Conservation (phyloP, 306 rosid genomes). For the Trifolium pratense region DNA sequence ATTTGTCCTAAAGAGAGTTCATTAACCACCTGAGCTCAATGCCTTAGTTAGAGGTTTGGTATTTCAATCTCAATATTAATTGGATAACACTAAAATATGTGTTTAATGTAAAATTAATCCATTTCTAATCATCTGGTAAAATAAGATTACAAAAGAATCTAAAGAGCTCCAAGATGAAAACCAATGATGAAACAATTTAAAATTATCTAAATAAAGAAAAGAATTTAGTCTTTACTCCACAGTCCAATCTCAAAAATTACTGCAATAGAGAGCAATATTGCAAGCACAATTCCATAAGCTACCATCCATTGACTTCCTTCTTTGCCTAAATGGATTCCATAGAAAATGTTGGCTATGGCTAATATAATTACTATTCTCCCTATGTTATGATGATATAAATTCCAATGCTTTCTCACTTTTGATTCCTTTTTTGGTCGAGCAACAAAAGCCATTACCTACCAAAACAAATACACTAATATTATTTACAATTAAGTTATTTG, state of each 20-base stretch:
- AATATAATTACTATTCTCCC: slow-evolving; percentile 67
- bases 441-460: slow-evolving; percentile 67
- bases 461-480: background rate
- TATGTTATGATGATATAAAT: slow-evolving; percentile 62
- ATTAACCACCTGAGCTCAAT: too few species aligned
- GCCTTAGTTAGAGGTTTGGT: too few species aligned
- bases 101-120: slow-evolving; percentile 1
- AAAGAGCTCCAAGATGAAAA: slow-evolving; percentile 28
- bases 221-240: slow-evolving; percentile 43
- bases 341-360: slow-evolving; percentile 73
- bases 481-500: background rate
- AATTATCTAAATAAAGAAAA: background rate
- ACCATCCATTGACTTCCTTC: slow-evolving; percentile 61
- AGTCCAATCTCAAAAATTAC: slow-evolving; percentile 55
- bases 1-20: too few species aligned
- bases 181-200: slow-evolving; percentile 21
- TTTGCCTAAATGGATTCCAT: slow-evolving; percentile 66
- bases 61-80: too few species aligned
- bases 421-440: slow-evolving; percentile 63
- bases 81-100: background rate
- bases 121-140: slow-evolving; percentile 15
- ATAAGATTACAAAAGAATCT: slow-evolving; percentile 28
- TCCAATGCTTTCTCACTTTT: slow-evolving; percentile 74
- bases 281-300: slow-evolving; percentile 65
- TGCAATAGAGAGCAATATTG: slow-evolving; percentile 52